Base-by-base conservation (phyloP, 208 protist genomes). In the Strigomonas galati region DNA sequence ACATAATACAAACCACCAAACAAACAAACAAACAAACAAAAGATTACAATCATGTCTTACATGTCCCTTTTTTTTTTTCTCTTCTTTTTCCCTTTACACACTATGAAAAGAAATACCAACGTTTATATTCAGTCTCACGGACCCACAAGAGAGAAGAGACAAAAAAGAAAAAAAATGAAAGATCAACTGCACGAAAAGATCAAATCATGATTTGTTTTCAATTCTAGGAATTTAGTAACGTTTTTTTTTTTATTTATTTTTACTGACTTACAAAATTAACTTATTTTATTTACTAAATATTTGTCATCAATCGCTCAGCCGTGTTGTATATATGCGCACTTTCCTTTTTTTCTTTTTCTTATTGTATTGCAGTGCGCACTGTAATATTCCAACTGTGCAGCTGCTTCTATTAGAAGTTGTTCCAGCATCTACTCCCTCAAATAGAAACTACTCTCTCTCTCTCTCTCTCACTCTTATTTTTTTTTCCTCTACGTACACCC, bases 321-420 rank as follows among this genome's bases (percentile, higher is more conserved):
- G 19, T 53, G 23, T 7, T 53, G n/a, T 4, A 27, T 7, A n/a
- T 31, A 10, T 59, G 24, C n/a, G 7, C 19, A 60, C 6, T 32
- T 35, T 35, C 30, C 54, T 23, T 60, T 60, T 60, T 60, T 35
- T 37, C 19, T 48, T 14, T 49, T 21, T 48, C 26, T 62, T 59
- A 10, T 14, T 12, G 9, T 40, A 32, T 7, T 59, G 17, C 19
- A 19, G 32, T 24, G 23, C 24, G 32, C n/a, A 59, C 14, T 59
- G 19, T 59, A 37, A 21, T 27, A 54, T 54, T 54, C n/a, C n/a
- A n/a, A n/a, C n/a, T n/a, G n/a, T n/a, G n/a, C n/a, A n/a, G n/a
- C n/a, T n/a, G n/a, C n/a, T n/a, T n/a, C n/a, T n/a, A n/a, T n/a
- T n/a, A n/a, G n/a, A n/a, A n/a, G n/a, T n/a, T n/a, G n/a, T n/a